Evolutionary conservation across 768 basidiomycete species (phyloP).

Genomic region (button mushroom (Agaricus bisporus)): DNA sequence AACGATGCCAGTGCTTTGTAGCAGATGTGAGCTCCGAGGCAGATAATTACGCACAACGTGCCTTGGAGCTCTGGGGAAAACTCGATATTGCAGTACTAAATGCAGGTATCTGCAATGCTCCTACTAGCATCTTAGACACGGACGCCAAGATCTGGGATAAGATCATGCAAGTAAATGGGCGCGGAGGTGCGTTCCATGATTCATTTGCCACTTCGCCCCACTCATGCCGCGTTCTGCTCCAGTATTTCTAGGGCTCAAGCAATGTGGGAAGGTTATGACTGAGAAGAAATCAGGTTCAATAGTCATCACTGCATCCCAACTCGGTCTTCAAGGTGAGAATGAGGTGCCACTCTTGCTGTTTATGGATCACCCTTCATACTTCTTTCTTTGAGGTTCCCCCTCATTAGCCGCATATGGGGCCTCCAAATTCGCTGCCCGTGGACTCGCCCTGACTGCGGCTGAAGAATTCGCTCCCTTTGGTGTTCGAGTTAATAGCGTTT

Average conservation of each 20-base stretch:
- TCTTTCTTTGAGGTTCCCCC: constrained; percentile 10
- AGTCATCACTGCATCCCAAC: constrained; percentile 15
- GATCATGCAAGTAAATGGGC: constrained; percentile 12
- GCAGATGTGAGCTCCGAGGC: constrained; percentile 9
- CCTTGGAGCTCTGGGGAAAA: constrained; percentile 1
- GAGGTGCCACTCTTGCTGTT: neutral
- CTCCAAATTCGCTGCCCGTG: constrained; percentile 15
- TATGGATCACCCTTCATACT: neutral
- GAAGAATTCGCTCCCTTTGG: constrained; percentile 14
- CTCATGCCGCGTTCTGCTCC: neutral
- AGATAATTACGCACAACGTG: neutral
- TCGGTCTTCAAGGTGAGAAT: constrained; percentile 16
- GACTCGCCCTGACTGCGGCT: constrained; percentile 14
- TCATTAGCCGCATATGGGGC: constrained; percentile 14
- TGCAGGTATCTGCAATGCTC: constrained; percentile 9
- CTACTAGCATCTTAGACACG: constrained; percentile 5
- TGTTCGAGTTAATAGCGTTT: constrained; percentile 15
- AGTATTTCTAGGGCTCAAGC: constrained; percentile 8
- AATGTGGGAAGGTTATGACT: constrained; percentile 4
- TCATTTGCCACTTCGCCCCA: neutral
- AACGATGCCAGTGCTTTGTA: constrained; percentile 1
- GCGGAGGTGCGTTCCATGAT: neutral
- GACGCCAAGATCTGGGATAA: constrained; percentile 10
- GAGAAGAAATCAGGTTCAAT: constrained; percentile 13
- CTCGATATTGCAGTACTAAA: constrained; percentile 13